phyloP scores from a whole-genome alignment of 345 rosid genomes.

The Salix caprea region DNA sequence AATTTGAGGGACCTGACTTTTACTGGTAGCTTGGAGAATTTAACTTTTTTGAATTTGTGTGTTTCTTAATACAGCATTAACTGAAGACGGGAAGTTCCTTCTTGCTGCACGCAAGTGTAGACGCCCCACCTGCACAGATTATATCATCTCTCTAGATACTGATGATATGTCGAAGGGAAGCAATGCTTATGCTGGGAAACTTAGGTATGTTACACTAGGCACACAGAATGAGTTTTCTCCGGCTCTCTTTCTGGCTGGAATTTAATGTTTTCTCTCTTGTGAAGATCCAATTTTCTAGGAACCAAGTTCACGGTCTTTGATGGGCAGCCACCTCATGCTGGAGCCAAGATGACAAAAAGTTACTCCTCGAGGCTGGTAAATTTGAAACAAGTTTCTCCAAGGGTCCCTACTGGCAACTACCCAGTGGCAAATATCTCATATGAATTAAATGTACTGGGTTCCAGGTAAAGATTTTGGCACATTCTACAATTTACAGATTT shows the following conservation, averaged over 20 bases:
- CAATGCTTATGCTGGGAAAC: constrained; percentile 27
- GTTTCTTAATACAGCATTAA: constrained; percentile 14
- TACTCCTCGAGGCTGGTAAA: constrained; percentile 29
- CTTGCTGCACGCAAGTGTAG: constrained; percentile 33
- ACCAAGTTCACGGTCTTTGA: constrained; percentile 33
- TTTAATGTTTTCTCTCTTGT: background rate
- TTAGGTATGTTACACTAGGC: constrained; percentile 15
- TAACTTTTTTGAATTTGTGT: background rate
- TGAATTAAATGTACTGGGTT: constrained; percentile 32
- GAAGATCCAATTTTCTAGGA: constrained; percentile 33
- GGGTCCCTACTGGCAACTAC: constrained; percentile 33
- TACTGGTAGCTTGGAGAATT: background rate
- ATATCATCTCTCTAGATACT: constrained; percentile 24
- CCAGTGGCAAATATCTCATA: constrained; percentile 27
- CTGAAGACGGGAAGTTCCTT: constrained; percentile 30
- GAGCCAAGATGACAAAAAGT: constrained; percentile 30
- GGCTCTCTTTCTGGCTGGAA: background rate
- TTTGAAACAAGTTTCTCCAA: constrained; percentile 31
- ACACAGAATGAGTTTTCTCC: background rate
- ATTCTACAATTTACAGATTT: background rate
- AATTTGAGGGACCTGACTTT: background rate
- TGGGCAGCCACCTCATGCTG: constrained; percentile 33
- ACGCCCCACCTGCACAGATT: constrained; percentile 33
- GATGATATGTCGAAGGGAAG: constrained; percentile 29
- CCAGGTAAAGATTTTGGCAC: constrained; percentile 17